Conservation (phyloP, 177 flowering plant species). For the Vitis hybrid region DNA sequence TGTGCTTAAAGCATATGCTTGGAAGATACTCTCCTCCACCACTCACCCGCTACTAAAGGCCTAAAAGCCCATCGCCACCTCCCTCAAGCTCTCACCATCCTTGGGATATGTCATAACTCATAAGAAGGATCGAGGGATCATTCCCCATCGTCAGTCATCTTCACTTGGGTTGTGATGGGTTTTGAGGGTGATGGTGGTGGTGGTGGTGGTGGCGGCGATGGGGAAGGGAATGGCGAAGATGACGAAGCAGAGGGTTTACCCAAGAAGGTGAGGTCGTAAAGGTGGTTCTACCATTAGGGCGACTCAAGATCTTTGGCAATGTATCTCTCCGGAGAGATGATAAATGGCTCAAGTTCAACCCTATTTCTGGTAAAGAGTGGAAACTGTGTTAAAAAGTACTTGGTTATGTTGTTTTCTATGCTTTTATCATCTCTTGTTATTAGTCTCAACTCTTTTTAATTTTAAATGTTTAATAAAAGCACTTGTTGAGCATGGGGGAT, state of each 20-base stretch:
- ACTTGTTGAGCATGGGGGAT: too few species aligned
- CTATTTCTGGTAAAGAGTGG: neutral
- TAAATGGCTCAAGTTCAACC: neutral
- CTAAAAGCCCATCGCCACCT: neutral
- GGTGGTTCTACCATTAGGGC: slow-evolving; percentile 13
- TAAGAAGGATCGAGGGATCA: too few species aligned
- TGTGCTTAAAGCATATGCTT: slow-evolving; percentile 21
- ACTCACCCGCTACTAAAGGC: slow-evolving; percentile 7
- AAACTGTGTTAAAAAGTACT: neutral
- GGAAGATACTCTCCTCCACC: slow-evolving; percentile 23
- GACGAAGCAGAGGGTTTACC: neutral
- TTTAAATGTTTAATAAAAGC: too few species aligned
- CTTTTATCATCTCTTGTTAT: too few species aligned
- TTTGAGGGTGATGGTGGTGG: neutral
- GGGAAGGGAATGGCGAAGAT: neutral
- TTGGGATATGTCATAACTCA: too few species aligned
- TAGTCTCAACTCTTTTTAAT: too few species aligned
- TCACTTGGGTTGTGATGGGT: neutral
- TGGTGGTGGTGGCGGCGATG: neutral
- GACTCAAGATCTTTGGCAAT: slow-evolving; percentile 24
- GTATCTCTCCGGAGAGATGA: too few species aligned
- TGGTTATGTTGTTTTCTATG: neutral
- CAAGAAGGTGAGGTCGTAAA: slow-evolving; percentile 3
- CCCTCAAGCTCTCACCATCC: too few species aligned
- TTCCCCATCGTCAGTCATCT: too few species aligned